Conservation (phyloP, 106 monocot genomes). For the Platanthera zijinensis region DNA sequence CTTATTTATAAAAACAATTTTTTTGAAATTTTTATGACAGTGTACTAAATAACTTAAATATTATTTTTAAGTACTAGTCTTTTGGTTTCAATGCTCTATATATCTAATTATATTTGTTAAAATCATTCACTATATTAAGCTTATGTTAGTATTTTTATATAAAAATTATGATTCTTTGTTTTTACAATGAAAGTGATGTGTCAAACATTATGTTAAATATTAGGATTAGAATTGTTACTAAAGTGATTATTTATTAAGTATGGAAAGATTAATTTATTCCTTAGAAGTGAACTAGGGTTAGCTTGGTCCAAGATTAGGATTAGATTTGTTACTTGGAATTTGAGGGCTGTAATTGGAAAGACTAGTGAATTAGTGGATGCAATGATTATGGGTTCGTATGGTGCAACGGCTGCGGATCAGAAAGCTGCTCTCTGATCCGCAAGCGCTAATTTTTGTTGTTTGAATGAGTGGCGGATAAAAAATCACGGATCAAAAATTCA, state of each 20-base stretch:
- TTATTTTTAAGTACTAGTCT: not conserved
- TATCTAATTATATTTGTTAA: not conserved
- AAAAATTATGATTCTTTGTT: not conserved
- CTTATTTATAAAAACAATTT: not conserved
- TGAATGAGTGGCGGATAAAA: too few relatives aligned
- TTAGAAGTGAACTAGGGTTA: not conserved
- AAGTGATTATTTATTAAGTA: too few relatives aligned
- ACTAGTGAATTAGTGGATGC: too few relatives aligned
- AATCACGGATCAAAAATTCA: too few relatives aligned
- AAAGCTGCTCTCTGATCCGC: too few relatives aligned
- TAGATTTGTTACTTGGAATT: not conserved
- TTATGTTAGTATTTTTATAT: not conserved
- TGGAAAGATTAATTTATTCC: not conserved
- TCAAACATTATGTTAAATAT: not conserved
- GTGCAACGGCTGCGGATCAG: too few relatives aligned
- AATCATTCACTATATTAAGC: not conserved
- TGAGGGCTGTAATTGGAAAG: not conserved
- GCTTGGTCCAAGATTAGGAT: not conserved
- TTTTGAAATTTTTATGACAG: not conserved
- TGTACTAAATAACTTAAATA: not conserved
- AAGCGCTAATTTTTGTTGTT: too few relatives aligned
- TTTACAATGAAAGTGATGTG: not conserved
- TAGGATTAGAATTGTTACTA: too few relatives aligned
- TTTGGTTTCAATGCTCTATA: not conserved
- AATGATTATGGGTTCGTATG: too few relatives aligned